Percentiles rank a stretch among this genome's conserved stretches.
Evolutionary conservation across 2,329 filamentous ascomycete species (phyloP).

Genomic region (Colletotrichum brevisporum): DNA sequence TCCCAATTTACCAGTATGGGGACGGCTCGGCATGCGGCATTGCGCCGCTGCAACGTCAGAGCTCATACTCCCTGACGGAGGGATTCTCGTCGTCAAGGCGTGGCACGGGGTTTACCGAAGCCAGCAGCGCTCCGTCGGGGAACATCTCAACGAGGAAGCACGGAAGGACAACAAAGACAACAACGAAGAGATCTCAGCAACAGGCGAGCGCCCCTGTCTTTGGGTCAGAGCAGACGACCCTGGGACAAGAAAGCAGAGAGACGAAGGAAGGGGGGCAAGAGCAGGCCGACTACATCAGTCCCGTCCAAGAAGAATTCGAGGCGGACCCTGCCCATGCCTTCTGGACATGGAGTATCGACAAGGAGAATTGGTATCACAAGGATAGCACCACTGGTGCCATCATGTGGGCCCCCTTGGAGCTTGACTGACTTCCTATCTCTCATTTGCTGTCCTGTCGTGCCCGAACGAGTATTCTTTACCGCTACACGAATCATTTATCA

Average conservation of each 20-base stretch:
- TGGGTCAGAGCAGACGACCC: neutral
- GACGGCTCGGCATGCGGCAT: no score
- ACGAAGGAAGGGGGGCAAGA: neutral
- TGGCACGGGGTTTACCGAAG: no score
- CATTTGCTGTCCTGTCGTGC: neutral
- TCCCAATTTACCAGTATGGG: no score
- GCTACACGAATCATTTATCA: no score
- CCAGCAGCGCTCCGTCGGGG: neutral
- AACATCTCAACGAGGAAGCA: neutral
- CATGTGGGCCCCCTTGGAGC: slow-evolving; percentile 18
- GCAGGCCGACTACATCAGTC: neutral
- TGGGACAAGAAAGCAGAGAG: neutral
- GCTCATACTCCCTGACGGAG: no score
- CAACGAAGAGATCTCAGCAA: neutral
- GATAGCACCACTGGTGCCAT: neutral
- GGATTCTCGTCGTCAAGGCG: no score
- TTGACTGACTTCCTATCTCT: slow-evolving; percentile 5
- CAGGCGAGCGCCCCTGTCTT: neutral
- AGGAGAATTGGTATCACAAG: slow-evolving; percentile 24
- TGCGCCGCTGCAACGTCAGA: no score
- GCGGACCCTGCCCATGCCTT: slow-evolving; percentile 9
- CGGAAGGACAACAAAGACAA: neutral
- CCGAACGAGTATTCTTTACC: no score
- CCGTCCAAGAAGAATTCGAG: slow-evolving; percentile 2
- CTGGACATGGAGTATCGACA: slow-evolving; percentile 21